Base-by-base conservation (phyloP, 1,284 basidiomycete species). In the Lignosus rhinocerotis region DNA sequence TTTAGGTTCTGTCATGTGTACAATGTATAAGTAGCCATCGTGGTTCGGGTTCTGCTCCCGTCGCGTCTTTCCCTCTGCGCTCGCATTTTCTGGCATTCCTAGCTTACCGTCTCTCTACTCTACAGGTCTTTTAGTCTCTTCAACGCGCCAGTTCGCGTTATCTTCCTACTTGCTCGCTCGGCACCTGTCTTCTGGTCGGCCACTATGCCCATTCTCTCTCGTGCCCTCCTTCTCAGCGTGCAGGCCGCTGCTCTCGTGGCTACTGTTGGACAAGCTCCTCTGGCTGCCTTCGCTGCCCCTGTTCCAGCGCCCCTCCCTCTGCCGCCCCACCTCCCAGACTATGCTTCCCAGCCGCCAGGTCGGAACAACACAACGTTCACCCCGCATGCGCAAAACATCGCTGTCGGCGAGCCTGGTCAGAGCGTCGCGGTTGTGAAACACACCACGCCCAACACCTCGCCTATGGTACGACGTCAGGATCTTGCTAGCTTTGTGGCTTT, bases 231-330 rank as follows among this genome's bases (percentile, higher is more conserved):
- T 54, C 56, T 75, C 61, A 73, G 74, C 60, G 66, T 78, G 51
- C 70, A 80, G 64, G 72, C 75, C 36, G 67, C 74, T 60, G 73
- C 69, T 56, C 65, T 83, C 59, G 66, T 76, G 53, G 68, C 74
- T 41, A 58, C 68, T 39, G 58, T 69, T 48, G 65, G 71, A 55
- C 69, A 59, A 30, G 48, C 55, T 21, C 54, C 64, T 25, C 56
- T 63, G 14, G 44, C 55, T 47, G 70, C 64, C 38, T 68, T 58
- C 58, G 72, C 60, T 58, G 69, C 60, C 31, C 68, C 58, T 60
- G 62, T 63, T 58, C 70, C 80, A 6, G 60, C 80, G 25, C 73
- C 77, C 30, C 55, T 72, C 36, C 70, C 76, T 19, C 54, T 73
- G 46, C 62, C 57, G 58, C 53, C 58, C 51, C 62, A 55, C 25